Base-by-base conservation (phyloP, 805 yeast species). In the Debaryomyces castellii region DNA sequence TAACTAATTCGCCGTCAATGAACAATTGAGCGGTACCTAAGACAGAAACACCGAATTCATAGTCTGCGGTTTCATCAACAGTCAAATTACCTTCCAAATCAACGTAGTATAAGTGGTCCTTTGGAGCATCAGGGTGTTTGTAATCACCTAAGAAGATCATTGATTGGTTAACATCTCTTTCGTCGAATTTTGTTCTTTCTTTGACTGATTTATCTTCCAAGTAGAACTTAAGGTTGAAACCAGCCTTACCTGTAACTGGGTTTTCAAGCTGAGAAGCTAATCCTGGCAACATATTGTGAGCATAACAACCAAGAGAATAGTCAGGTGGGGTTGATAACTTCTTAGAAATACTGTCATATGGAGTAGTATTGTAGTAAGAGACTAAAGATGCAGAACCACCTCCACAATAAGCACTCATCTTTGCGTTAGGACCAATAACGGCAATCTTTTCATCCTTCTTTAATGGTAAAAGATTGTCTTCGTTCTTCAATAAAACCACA, bases 21-120 rank as follows among this genome's bases (percentile, higher is more conserved):
- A 68, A 83, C 28, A 83, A 52, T 54, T 73, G 72, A 20, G 81
- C 85, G 30, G 85, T 78, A 23, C 87, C 87, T 43, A 64, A 54
- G 23, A 73, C 77, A 21, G 76, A 59, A 40, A 75, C 56, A 32
- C 85, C 85, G 52, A 82, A 74, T 44, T 73, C 76, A 53, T 76
- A 82, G 10, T 60, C 70, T 6, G 76, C 83, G 36, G 72, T 50
- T 36, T 64, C 71, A 20, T 77, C 80, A 2, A 83, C 78, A 6
- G 52, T 57, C 47, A 69, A 78, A 24, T 59, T 54, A 38, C 77
- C 77, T 38, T 60, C 71, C 46, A 80, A 57, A 35, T 67, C 75
- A 16, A 69, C 69, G 49, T 74, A 81, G 53, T 67, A 78, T 39
- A 62, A 51, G 33, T 28, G n/a, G 39, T 59, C 42, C 9, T 44